phyloP scores from a whole-genome alignment of 2,329 filamentous ascomycete genomes.

The Plectosphaerella sp. region DNA sequence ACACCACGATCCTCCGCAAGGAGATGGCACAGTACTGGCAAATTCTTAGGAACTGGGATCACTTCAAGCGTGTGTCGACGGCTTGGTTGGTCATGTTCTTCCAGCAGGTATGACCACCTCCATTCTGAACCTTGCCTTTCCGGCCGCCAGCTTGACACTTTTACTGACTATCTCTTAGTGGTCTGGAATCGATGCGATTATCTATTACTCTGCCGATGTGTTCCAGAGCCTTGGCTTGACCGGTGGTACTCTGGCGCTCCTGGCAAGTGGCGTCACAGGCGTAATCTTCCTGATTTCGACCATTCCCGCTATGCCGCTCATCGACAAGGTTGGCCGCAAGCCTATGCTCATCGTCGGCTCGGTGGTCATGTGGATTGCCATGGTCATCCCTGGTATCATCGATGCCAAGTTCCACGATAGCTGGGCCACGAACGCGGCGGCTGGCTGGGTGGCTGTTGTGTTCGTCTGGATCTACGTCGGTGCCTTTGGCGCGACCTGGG shows the following conservation, averaged over 20 bases:
- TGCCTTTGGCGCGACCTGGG: constrained; percentile 24
- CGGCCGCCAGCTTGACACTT: too few species aligned
- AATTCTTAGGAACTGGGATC: constrained; percentile 41
- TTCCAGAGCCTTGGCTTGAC: constrained; percentile 60
- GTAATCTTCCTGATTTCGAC: constrained; percentile 41
- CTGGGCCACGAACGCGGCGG: constrained; percentile 28
- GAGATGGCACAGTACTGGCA: constrained; percentile 47
- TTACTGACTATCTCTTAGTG: too few species aligned
- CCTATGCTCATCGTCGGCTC: constrained; percentile 32
- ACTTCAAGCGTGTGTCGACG: constrained; percentile 40
- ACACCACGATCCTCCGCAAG: constrained; percentile 33
- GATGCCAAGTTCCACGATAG: constrained; percentile 30
- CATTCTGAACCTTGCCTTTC: too few species aligned
- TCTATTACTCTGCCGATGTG: constrained; percentile 48
- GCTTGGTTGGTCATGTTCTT: constrained; percentile 43
- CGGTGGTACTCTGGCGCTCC: constrained; percentile 52
- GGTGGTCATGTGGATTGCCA: constrained; percentile 29
- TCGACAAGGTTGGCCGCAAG: constrained; percentile 35
- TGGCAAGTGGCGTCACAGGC: constrained; percentile 60
- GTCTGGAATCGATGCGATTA: constrained; percentile 30
- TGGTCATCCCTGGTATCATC: constrained; percentile 35
- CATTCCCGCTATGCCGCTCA: constrained; percentile 26
- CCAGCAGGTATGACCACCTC: constrained; percentile 30
- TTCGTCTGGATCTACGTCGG: constrained; percentile 25
- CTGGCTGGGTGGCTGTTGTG: constrained; percentile 32